A percentile compares a stretch with the other conserved stretches of the same genome.
Conservation (phyloP, 2,329 filamentous ascomycete species). For the Emergomyces pasteurianus region DNA sequence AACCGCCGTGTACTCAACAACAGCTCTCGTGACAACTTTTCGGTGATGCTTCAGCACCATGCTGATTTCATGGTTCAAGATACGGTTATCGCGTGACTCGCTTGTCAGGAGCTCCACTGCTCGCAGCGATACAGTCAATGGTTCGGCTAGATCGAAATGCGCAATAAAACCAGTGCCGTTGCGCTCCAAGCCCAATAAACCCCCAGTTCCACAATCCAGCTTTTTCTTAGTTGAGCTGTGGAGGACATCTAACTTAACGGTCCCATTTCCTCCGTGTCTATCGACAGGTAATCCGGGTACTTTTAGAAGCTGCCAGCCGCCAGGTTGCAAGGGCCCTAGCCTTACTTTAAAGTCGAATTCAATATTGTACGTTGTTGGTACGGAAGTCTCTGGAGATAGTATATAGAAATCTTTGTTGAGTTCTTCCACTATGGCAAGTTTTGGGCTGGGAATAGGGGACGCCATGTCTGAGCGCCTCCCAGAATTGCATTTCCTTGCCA, state of each 20-base stretch:
- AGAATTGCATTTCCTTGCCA: slow-evolving; percentile 1
- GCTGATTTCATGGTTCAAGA: background rate
- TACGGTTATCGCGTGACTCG: background rate
- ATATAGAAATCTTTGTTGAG: background rate
- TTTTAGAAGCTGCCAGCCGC: background rate
- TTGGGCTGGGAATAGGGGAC: background rate
- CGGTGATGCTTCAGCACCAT: background rate
- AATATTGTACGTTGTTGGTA: background rate
- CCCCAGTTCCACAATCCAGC: background rate
- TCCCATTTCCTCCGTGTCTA: background rate
- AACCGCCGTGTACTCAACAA: slow-evolving; percentile 1
- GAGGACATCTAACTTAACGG: background rate
- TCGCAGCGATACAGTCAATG: background rate
- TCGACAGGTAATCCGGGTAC: background rate
- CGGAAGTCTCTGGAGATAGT: background rate
- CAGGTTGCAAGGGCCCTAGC: background rate
- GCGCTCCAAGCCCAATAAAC: background rate
- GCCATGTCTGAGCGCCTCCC: background rate
- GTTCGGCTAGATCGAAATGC: background rate
- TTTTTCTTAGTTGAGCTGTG: background rate
- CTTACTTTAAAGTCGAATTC: background rate
- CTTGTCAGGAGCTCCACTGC: background rate
- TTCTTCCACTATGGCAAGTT: background rate
- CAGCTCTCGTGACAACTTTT: background rate
- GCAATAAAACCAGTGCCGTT: background rate